Evolutionary conservation across 2,329 filamentous ascomycete genomes (phyloP).

Genomic region (Malbranchea zuffiana): DNA sequence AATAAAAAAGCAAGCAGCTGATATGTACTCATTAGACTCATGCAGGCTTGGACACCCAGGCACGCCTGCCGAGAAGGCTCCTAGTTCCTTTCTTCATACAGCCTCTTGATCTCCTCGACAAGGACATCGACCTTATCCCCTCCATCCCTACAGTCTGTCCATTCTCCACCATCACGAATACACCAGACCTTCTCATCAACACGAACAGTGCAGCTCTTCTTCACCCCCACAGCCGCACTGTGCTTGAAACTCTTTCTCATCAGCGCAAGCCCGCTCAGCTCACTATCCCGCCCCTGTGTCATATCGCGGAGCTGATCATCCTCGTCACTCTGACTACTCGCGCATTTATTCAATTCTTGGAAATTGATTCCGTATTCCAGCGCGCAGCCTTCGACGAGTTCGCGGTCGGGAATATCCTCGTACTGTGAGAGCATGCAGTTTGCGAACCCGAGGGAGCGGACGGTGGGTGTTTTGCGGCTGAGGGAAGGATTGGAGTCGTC

Average conservation of each 20-base stretch:
- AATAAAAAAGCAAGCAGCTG: too few relatives aligned
- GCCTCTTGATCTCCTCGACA: constrained; percentile 63
- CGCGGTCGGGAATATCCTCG: constrained; percentile 60
- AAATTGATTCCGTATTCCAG: constrained; percentile 85
- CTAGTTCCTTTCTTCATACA: constrained; percentile 40
- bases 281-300: constrained; percentile 42
- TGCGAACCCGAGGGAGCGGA: constrained; percentile 82
- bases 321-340: constrained; percentile 62
- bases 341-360: constrained; percentile 67
- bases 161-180: constrained; percentile 65
- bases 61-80: too few relatives aligned
- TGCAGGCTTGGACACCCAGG: too few relatives aligned
- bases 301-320: constrained; percentile 45
- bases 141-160: constrained; percentile 65
- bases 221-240: constrained; percentile 50
- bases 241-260: constrained; percentile 41
- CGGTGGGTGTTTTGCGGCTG: constrained; percentile 61
- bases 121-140: constrained; percentile 51
- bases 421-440: constrained; percentile 80
- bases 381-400: constrained; percentile 76
- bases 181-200: constrained; percentile 73
- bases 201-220: constrained; percentile 66
- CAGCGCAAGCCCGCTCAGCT: constrained; percentile 41
- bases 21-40: too few relatives aligned
- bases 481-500: constrained; percentile 12